A percentile compares a stretch with the other conserved stretches of the same genome.
phyloP scores from a whole-genome alignment of 2,329 filamentous ascomycete genomes.

The Aspergillus pseudotamarii region DNA sequence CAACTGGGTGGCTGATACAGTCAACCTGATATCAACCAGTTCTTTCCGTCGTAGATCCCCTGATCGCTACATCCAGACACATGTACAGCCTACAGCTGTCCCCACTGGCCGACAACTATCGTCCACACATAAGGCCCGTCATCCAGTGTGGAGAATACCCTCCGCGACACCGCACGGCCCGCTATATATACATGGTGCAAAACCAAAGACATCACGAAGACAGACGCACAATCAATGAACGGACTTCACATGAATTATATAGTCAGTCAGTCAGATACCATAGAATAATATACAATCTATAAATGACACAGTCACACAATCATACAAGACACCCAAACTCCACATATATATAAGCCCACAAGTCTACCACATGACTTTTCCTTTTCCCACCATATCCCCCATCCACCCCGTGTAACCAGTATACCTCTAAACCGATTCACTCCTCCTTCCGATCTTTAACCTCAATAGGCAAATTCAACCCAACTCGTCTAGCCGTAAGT shows the following conservation, averaged over 20 bases:
- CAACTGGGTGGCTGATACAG: conserved; percentile 42
- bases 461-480: conserved; percentile 81
- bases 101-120: background rate
- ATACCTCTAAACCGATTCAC: conserved; percentile 6
- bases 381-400: background rate
- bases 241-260: background rate
- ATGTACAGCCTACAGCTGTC: background rate
- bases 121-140: background rate
- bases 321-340: background rate
- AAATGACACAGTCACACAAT: background rate
- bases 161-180: background rate
- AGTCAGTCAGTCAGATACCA: background rate
- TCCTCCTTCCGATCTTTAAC: conserved; percentile 34
- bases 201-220: background rate
- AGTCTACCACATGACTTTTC: background rate
- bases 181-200: background rate
- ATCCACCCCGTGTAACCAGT: background rate
- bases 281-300: background rate
- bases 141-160: background rate
- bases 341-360: background rate
- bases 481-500: conserved; percentile 82
- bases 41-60: background rate
- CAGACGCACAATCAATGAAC: background rate
- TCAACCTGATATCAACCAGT: background rate
- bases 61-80: background rate